Evolutionary conservation across 2,329 filamentous ascomycete genomes (phyloP), one percentile per base, ranked within the genome.

Genomic region (Monilinia vaccinii-corymbosi): DNA sequence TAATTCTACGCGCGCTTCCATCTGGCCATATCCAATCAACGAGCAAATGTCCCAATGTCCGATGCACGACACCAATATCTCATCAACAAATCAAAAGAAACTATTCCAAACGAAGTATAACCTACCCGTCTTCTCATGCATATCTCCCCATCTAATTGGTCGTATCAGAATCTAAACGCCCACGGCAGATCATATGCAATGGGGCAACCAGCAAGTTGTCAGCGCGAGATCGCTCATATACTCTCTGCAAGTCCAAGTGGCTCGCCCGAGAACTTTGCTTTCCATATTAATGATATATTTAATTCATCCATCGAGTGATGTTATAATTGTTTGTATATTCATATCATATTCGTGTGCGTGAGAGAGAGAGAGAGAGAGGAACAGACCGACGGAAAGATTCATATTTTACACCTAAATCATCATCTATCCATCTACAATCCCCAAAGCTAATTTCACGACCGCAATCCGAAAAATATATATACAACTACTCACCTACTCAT

Each of bases 141-240:
- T 11, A 5, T 9, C 14, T 31, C 10, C 10, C 25, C 25, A 11
- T 23, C n/a, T 18, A 8, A 53, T 53, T 53, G 51, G 51, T 3
- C 8, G 21, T 4, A 23, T 53, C 23, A 28, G 6, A 34, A 32
- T 32, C 32, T 53, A 53, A 18, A 44, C 51, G 51, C 51, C 51
- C 51, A 32, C 21, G 51, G 36, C 32, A 44, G 32, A 32, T 32
- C 38, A 44, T 21, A 21, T 42, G 16, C 18, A 13, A 44, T 32
- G 42, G 42, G 44, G 38, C 51, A 32, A 10, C 50, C 40, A 32
- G 11, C 38, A 53, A 45, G 40, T 44, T 44, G 51, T 53, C 51
- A 53, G 51, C 51, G 51, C 38, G 38, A 53, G 42, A 44, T 53
- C 18, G 32, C 31, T 53, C 38, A 53, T 44, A 53, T 53, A 53